Evolutionary conservation across 768 basidiomycete species (phyloP), one percentile per base, ranked within the genome.

Genomic region (Phallus indusiatus): DNA sequence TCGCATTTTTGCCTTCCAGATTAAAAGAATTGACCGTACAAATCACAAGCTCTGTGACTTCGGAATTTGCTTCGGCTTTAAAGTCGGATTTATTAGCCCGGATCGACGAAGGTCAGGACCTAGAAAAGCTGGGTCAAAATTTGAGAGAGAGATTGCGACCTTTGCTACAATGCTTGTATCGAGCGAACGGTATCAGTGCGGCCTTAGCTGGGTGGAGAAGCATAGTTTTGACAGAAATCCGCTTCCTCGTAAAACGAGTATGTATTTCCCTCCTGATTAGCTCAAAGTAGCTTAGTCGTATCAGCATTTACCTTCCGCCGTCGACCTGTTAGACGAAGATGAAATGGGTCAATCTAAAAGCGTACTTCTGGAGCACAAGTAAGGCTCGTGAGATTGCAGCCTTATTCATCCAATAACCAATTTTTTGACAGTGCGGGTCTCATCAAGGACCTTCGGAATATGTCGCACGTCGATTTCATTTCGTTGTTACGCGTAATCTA

Each of bases 61-160:
- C 81, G 17, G 92, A 95, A 67, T 74, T 94, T 1, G 82, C 90
- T n/a, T 76, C 77, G 22, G 78, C 86, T 2, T 76, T 94, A 28
- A 78, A 80, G 51, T 75, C 76, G 52, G 90, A 91, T 69, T 73
- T 94, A 35, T 72, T 79, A 2, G 76, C 81, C 52, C 79, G 84
- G 18, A 76, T 82, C 46, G 61, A 66, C 50, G 64, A 67, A 47
- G 67, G 48, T 53, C 59, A 48, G 0, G 56, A 28, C 9, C 47
- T 24, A 7, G 61, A 51, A 53, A 72, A 54, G 64, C 66, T 22
- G 70, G 54, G 80, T 59, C 68, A 79, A 61, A 75, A 75, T 1
- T 67, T 90, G 53, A 77, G 76, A 55, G 86, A 90, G 62, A 75
- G 83, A 33, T 65, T 93, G 42, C 78, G 78, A 24, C 92, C 92